Percentiles rank a stretch among this genome's conserved stretches.
phyloP scores from a whole-genome alignment of 1,139 yeast genomes.

The Suzukiozyma palmioleophila region DNA sequence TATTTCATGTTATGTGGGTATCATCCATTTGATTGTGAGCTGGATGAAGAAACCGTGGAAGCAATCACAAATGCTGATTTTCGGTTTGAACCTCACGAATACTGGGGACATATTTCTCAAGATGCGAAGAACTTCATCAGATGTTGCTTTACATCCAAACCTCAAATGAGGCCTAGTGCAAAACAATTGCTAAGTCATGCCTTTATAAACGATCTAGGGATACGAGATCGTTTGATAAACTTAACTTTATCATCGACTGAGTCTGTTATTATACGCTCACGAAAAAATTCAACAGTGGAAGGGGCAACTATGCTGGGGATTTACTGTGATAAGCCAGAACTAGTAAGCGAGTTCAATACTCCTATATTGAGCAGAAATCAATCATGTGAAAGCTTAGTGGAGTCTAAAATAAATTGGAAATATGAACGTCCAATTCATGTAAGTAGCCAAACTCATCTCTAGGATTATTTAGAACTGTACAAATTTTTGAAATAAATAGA shows the following conservation, averaged over 20 bases:
- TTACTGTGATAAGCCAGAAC: constrained; percentile 26
- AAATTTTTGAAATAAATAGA: no score
- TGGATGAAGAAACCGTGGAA: constrained; percentile 62
- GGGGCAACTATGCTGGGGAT: constrained; percentile 25
- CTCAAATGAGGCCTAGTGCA: constrained; percentile 44
- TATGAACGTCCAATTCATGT: neutral
- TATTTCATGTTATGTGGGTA: constrained; percentile 73
- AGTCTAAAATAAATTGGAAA: neutral
- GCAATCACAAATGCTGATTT: constrained; percentile 58
- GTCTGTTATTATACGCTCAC: constrained; percentile 3
- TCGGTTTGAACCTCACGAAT: constrained; percentile 55
- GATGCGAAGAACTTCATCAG: constrained; percentile 57
- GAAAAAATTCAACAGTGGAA: neutral
- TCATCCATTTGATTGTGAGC: constrained; percentile 77
- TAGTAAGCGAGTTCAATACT: constrained; percentile 25
- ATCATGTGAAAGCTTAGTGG: neutral
- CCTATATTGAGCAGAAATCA: constrained; percentile 13
- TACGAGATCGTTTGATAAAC: constrained; percentile 3
- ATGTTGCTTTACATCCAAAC: constrained; percentile 50
- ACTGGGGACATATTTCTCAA: constrained; percentile 52
- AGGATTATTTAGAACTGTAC: no score
- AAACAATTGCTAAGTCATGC: constrained; percentile 46
- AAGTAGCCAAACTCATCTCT: no score
- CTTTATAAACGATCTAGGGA: constrained; percentile 23
- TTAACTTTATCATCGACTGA: constrained; percentile 5